phyloP scores from a whole-genome alignment of 306 rosid genomes.

The Sesbania bispinosa region DNA sequence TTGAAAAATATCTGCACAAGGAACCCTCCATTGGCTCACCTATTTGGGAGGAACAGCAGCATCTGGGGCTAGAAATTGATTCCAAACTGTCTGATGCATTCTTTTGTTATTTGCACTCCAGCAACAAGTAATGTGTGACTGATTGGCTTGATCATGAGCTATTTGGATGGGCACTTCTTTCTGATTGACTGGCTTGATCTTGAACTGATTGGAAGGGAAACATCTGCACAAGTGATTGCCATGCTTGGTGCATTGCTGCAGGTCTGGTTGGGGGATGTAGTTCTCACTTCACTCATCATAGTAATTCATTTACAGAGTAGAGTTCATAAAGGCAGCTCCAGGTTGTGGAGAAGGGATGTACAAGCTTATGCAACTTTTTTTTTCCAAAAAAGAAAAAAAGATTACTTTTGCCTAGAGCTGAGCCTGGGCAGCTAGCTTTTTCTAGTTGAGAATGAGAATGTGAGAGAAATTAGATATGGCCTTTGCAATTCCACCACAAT shows the following conservation, averaged over 20 bases:
- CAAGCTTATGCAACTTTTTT: conserved; percentile 44
- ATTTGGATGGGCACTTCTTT: not conserved
- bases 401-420: conserved; percentile 36
- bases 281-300: conserved; percentile 16
- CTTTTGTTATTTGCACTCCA: conserved; percentile 24
- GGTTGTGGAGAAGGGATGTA: conserved; percentile 34
- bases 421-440: conserved; percentile 39
- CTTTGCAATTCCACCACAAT: conserved; percentile 74
- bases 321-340: conserved; percentile 35
- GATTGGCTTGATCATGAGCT: not conserved
- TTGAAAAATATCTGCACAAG: conserved; percentile 14
- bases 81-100: conserved; percentile 27
- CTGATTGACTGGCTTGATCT: conserved; percentile 13
- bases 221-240: conserved; percentile 15
- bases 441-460: conserved; percentile 45
- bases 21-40: conserved; percentile 16
- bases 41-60: conserved; percentile 24
- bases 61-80: conserved; percentile 28
- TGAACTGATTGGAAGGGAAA: conserved; percentile 13
- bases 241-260: conserved; percentile 17
- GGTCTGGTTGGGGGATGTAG: conserved; percentile 27
- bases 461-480: conserved; percentile 54
- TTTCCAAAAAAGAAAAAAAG: not conserved
- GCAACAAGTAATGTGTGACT: conserved; percentile 35
- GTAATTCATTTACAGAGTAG: conserved; percentile 48